These are phyloP conservation scores for Sonneratia alba DNA, from an alignment of 345 rosid genomes.

Conservation along the genomic window DNA sequence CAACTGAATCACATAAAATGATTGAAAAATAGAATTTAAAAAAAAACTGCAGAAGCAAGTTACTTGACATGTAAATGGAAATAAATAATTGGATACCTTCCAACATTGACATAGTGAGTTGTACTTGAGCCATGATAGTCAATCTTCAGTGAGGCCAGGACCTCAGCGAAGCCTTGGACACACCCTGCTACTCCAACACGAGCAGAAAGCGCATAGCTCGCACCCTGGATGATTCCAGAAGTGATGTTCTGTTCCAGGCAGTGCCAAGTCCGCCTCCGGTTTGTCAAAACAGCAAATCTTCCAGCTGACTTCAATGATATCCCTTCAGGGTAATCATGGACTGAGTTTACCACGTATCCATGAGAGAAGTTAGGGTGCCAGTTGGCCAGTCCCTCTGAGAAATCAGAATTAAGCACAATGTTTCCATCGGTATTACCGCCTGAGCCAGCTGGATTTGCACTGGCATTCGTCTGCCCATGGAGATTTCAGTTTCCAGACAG, in stretches of 20 bases:
- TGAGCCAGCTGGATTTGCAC: not conserved
- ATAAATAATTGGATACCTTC: conserved; percentile 39
- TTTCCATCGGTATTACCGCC: conserved; percentile 9
- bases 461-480: not conserved
- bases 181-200: conserved; percentile 57
- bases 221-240: conserved; percentile 41
- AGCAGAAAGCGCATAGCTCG: conserved; percentile 53
- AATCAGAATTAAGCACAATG: conserved; percentile 56
- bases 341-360: conserved; percentile 34
- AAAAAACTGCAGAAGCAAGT: not conserved
- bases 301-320: conserved; percentile 21
- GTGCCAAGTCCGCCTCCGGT: conserved; percentile 81
- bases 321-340: conserved; percentile 18
- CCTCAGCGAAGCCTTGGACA: conserved; percentile 43
- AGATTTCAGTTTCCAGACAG: not conserved
- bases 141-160: conserved; percentile 67
- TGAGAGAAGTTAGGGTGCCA: conserved; percentile 73
- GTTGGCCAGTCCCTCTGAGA: conserved; percentile 50
- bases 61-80: not conserved
- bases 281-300: conserved; percentile 59
- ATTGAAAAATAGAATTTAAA: no score
- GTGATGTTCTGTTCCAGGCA: conserved; percentile 91
- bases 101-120: conserved; percentile 41
- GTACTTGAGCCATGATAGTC: conserved; percentile 32
- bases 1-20: conserved; percentile 3